Base-by-base conservation (phyloP, 176 grass and related monocot genomes). In the Phoenix dactylifera region DNA sequence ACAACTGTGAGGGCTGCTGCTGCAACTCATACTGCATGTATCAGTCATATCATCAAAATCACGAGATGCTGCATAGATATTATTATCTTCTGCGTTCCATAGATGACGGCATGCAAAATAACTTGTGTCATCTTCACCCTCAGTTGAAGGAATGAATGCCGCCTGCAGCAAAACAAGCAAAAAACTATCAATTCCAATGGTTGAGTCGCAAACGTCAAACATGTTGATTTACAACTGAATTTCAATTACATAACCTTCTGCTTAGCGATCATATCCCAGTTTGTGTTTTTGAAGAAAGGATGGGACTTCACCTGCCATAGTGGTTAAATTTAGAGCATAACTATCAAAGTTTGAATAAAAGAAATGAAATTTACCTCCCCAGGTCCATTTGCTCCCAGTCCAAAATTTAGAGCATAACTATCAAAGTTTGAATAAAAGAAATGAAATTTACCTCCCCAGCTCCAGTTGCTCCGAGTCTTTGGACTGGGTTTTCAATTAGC, bases 301-400 rank as follows among this genome's bases (percentile, higher is more conserved):
- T 97, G 93, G 17, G 76, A 78, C 69, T 97, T 97, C 74, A 97
- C 87, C 93, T 97, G 93, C 76, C 84, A 84, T 97, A 97, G 79
- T 80, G 76, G 2, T 62, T 4, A 69, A 63, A 83, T 56, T 59
- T 81, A 59, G 18, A 32, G 30, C 7, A 30, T 17, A 49, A 49
- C 52, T 18, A 62, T 53, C 22, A 57, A 24, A 6, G n/a, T 66
- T 18, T 53, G 62, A 55, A 60, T 55, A 72, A 61, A 67, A 73
- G 52, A 73, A 74, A 75, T 57, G 50, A 29, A 28, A 64, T 60
- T 72, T 90, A 97, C 87, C 87, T 97, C 93, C 72, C 80, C 75
- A 28, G 93, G 81, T 9, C 93, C 93, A 4, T 84, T 97, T 7
- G 93, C 93, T 24, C 87, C 87, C 54, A 97, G 78, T 66, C 93